Evolutionary conservation across 305 asterid species (phyloP).

Genomic region (Fraxinus latifolia): DNA sequence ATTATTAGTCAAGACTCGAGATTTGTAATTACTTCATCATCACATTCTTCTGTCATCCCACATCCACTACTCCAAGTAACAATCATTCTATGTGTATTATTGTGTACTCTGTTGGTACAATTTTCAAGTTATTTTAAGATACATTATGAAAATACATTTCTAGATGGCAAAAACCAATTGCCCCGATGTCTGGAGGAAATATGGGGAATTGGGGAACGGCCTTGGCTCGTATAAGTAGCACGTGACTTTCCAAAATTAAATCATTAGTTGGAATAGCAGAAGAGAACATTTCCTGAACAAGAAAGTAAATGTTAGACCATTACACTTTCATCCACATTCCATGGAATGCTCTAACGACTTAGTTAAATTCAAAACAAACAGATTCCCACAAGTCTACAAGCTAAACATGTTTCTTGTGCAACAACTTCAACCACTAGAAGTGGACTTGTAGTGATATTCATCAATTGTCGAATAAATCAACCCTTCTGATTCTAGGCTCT

Average conservation of each 20-base stretch:
- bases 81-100: neutral
- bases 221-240: neutral
- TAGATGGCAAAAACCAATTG: neutral
- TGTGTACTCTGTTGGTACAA: neutral
- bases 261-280: neutral
- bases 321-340: neutral
- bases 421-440: slow-evolving; percentile 28
- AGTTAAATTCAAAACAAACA: neutral
- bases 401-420: neutral
- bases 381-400: neutral
- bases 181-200: neutral
- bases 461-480: slow-evolving; percentile 73
- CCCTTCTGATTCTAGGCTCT: slow-evolving; percentile 69
- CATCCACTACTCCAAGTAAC: neutral
- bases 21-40: slow-evolving; percentile 22
- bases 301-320: neutral
- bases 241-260: neutral
- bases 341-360: neutral
- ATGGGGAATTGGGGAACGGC: neutral
- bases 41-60: neutral
- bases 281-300: neutral
- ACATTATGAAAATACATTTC: neutral
- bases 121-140: neutral
- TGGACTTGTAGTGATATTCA: slow-evolving; percentile 75
- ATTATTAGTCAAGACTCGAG: neutral